These are phyloP conservation scores for Hypomyces rosellus DNA, from an alignment of 2,329 filamentous ascomycete species.

Conservation along the genomic window DNA sequence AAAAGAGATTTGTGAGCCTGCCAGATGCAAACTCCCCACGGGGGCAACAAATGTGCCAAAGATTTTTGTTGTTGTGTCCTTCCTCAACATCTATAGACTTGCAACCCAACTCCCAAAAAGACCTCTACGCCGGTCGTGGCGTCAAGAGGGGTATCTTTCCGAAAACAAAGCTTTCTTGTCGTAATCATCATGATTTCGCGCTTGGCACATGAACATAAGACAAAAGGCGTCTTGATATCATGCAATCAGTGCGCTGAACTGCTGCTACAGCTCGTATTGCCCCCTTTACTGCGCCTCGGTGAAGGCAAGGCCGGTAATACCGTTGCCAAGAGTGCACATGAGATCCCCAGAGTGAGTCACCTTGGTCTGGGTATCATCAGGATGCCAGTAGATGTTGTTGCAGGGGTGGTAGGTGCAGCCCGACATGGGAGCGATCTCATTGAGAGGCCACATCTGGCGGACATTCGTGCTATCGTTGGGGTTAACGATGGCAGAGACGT, in stretches of 20 bases:
- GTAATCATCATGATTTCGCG: slow-evolving; percentile 17
- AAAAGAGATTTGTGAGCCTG: too few species aligned
- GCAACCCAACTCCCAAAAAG: too few species aligned
- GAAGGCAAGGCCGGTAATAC: slow-evolving; percentile 21
- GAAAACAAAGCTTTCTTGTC: slow-evolving; percentile 13
- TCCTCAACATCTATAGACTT: too few species aligned
- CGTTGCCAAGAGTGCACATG: slow-evolving; percentile 43
- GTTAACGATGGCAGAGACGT: slow-evolving; percentile 53
- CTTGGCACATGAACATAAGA: slow-evolving; percentile 17
- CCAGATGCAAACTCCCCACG: too few species aligned
- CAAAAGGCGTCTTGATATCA: background rate
- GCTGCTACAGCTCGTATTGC: background rate
- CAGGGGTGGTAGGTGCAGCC: slow-evolving; percentile 49
- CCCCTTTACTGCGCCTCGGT: slow-evolving; percentile 6
- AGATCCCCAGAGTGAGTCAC: slow-evolving; percentile 41
- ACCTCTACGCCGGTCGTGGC: background rate
- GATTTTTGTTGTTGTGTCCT: too few species aligned
- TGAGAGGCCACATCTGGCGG: slow-evolving; percentile 47
- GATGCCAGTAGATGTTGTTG: slow-evolving; percentile 46
- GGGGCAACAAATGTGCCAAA: too few species aligned
- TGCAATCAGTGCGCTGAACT: background rate
- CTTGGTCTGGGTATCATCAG: slow-evolving; percentile 52
- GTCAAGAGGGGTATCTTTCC: slow-evolving; percentile 25
- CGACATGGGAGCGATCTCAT: slow-evolving; percentile 33
- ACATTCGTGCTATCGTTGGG: slow-evolving; percentile 43